Evolutionary conservation across 2,329 filamentous ascomycete genomes (phyloP).

Genomic region (Diaporthe longicolla): DNA sequence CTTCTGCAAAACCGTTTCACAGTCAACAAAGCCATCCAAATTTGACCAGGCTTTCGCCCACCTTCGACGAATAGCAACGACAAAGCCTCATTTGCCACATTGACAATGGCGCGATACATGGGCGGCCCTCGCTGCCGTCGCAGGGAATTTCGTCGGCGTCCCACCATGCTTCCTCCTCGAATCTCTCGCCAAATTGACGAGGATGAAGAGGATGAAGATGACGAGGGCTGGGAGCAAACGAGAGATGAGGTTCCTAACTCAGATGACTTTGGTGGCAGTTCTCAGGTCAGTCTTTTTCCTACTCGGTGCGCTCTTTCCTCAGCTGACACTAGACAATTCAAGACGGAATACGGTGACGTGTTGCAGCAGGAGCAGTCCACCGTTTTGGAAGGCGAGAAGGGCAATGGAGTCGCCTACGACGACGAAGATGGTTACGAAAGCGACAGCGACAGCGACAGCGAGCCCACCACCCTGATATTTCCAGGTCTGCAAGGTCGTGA

Average conservation of each 20-base stretch:
- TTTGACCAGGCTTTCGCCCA: neutral
- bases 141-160: neutral
- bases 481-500: neutral
- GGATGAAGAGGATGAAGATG: too few species aligned
- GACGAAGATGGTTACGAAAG: neutral
- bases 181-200: too few species aligned
- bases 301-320: neutral
- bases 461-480: neutral
- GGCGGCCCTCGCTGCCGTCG: conserved; percentile 18
- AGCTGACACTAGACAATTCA: neutral
- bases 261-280: neutral
- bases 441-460: too few species aligned
- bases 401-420: neutral
- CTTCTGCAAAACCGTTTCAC: neutral
- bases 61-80: too few species aligned
- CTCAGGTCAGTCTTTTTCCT: neutral
- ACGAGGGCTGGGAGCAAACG: neutral
- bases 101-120: conserved; percentile 31
- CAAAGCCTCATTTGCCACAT: neutral
- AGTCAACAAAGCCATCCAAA: conserved; percentile 2
- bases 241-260: neutral
- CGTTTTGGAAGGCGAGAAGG: neutral
- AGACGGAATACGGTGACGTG: neutral
- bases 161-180: neutral
- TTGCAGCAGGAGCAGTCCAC: neutral